These are phyloP conservation scores for Paramecium pentaurelia DNA, from an alignment of 73 alveolate genomes.

Conservation along the genomic window DNA sequence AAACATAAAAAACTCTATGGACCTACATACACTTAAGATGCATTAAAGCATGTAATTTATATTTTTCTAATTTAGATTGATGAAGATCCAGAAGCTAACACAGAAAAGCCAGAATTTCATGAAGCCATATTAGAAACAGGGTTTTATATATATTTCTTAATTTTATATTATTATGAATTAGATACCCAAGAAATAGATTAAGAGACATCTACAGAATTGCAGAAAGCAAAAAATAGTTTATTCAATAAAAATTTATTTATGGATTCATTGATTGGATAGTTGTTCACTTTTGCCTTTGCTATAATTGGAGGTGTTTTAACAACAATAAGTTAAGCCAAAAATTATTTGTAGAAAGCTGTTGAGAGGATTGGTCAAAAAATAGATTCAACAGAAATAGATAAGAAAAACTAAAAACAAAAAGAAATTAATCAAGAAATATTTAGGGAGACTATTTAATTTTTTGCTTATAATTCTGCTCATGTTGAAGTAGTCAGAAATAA, in stretches of 20 bases:
- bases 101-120: conserved; percentile 37
- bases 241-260: conserved; percentile 21
- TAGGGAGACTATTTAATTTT: conserved; percentile 43
- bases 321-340: conserved; percentile 17
- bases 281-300: conserved; percentile 27
- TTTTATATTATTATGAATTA: conserved; percentile 66
- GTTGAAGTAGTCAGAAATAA: conserved; percentile 54
- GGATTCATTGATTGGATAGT: conserved; percentile 27
- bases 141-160: conserved; percentile 70
- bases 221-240: conserved; percentile 39
- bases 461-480: conserved; percentile 48
- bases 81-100: neutral
- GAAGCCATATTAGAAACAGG: conserved; percentile 84
- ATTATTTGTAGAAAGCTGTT: neutral
- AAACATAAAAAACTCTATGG: conserved; percentile 37
- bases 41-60: conserved; percentile 3
- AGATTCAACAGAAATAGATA: neutral
- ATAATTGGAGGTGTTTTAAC: conserved; percentile 47
- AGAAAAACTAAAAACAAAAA: neutral
- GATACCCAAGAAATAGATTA: conserved; percentile 68
- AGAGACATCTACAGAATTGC: conserved; percentile 55
- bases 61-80: neutral
- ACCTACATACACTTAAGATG: neutral
- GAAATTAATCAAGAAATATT: conserved; percentile 35
- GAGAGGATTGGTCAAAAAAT: neutral